Conservation (phyloP, 495 filamentous ascomycete species). For the Aspergillus baeticus region DNA sequence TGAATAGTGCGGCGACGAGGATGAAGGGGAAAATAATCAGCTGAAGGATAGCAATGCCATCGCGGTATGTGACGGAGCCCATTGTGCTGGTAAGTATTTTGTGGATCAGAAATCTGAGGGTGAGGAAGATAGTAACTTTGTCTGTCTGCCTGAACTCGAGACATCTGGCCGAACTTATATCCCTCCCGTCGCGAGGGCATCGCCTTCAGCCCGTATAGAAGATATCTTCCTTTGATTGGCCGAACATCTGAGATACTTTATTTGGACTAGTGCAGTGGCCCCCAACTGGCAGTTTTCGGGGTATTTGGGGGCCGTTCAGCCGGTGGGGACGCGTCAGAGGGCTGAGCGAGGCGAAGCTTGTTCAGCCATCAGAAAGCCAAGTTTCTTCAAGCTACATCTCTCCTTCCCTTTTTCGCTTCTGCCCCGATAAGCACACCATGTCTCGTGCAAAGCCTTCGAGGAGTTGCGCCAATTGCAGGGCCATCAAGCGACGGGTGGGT, state of each 20-base stretch:
- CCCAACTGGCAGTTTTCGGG: too few relatives aligned
- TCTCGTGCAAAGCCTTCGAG: slow-evolving; percentile 13
- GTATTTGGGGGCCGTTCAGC: neutral
- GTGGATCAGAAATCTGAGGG: too few relatives aligned
- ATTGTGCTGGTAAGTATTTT: neutral
- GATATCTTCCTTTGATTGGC: slow-evolving; percentile 15
- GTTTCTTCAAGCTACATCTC: neutral
- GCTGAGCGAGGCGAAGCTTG: neutral
- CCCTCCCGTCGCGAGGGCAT: too few relatives aligned
- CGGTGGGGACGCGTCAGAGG: neutral
- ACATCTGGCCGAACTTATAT: too few relatives aligned
- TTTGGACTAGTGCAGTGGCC: slow-evolving; percentile 19
- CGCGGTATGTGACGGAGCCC: slow-evolving; percentile 17
- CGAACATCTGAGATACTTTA: slow-evolving; percentile 18
- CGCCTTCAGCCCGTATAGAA: neutral
- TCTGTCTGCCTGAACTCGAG: too few relatives aligned
- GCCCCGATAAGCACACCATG: neutral
- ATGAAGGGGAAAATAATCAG: slow-evolving; percentile 29
- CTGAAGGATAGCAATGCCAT: slow-evolving; percentile 32
- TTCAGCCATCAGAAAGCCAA: neutral
- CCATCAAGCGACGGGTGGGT: slow-evolving; percentile 23
- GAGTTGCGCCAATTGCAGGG: slow-evolving; percentile 21
- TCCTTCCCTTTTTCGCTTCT: neutral
- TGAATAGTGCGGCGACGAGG: slow-evolving; percentile 20
- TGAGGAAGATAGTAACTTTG: too few relatives aligned